Conservation (phyloP, 495 filamentous ascomycete genomes). For the Tetracladium setigerum region DNA sequence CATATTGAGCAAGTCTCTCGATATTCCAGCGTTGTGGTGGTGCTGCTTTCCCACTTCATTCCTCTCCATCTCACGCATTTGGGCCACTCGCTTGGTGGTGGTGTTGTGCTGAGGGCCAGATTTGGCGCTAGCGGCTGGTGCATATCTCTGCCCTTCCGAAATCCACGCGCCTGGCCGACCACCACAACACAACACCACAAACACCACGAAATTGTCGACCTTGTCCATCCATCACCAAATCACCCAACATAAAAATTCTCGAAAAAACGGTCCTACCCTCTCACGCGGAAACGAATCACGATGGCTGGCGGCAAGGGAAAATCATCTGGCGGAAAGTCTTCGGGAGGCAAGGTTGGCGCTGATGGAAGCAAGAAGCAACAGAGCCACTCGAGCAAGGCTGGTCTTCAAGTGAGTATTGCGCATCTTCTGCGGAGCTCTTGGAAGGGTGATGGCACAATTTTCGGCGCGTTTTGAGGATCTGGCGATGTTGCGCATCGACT, state of each 20-base stretch:
- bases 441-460: not conserved
- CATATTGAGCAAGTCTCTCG: not conserved
- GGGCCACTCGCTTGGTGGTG: constrained; percentile 1
- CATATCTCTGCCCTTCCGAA: constrained; percentile 9
- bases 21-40: not conserved
- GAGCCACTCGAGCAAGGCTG: constrained; percentile 96
- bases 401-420: constrained; percentile 80
- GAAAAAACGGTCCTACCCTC: not conserved
- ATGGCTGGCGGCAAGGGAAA: constrained; percentile 92
- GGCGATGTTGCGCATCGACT: not conserved
- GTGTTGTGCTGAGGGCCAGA: constrained; percentile 14
- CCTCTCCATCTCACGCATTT: not conserved
- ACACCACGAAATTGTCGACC: not conserved
- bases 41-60: constrained; percentile 10
- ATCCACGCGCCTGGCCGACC: constrained; percentile 13
- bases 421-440: constrained; percentile 1
- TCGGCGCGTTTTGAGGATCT: not conserved
- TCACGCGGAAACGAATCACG: constrained; percentile 21
- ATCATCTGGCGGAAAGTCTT: constrained; percentile 82
- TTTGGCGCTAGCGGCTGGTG: constrained; percentile 8
- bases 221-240: not conserved
- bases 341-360: constrained; percentile 78
- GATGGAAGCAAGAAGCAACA: constrained; percentile 84
- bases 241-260: not conserved
- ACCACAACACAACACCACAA: constrained; percentile 11